phyloP scores from a whole-genome alignment of 352 stramenopile genomes.

The Thraustotheca clavata region DNA sequence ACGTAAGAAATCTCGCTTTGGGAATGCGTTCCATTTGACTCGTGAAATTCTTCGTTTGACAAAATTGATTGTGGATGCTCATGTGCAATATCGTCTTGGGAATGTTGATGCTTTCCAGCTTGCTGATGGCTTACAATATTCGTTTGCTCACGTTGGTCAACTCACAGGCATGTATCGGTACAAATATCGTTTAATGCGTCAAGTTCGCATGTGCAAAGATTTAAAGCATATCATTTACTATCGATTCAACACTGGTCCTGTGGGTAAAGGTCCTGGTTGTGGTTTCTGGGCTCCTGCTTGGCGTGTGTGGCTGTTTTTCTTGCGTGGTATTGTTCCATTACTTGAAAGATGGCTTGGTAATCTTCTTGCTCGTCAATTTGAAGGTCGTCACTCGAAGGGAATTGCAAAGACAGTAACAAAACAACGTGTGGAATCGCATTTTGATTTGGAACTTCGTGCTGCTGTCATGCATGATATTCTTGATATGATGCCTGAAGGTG shows the following conservation, averaged over 20 bases:
- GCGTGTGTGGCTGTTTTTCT: slow-evolving; percentile 99
- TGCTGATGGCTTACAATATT: slow-evolving; percentile 99
- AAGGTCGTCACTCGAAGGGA: slow-evolving; percentile 97
- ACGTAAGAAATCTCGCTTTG: slow-evolving; percentile 98
- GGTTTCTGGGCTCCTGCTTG: slow-evolving; percentile 99
- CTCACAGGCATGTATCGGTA: slow-evolving; percentile 99
- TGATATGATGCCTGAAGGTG: slow-evolving; percentile 99
- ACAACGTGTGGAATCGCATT: slow-evolving; percentile 99
- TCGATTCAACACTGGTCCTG: slow-evolving; percentile 99
- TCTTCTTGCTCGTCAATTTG: slow-evolving; percentile 97
- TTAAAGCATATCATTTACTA: slow-evolving; percentile 99
- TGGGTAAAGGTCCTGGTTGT: slow-evolving; percentile 98
- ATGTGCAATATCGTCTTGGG: slow-evolving; percentile 99
- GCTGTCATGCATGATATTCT: slow-evolving; percentile 99
- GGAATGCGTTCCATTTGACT: slow-evolving; percentile 94
- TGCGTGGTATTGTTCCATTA: slow-evolving; percentile 97
- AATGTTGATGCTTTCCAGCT: slow-evolving; percentile 99
- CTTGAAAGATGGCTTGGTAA: slow-evolving; percentile 99
- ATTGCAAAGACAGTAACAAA: slow-evolving; percentile 99
- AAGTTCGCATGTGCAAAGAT: slow-evolving; percentile 99
- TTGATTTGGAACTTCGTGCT: slow-evolving; percentile 98
- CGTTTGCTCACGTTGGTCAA: slow-evolving; percentile 99
- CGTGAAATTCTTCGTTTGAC: slow-evolving; percentile 98
- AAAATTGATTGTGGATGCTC: slow-evolving; percentile 99
- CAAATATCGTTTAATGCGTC: slow-evolving; percentile 97